These are phyloP conservation scores for Cystobasidium pallidum DNA, from an alignment of 1,284 basidiomycete species.

Conservation along the genomic window DNA sequence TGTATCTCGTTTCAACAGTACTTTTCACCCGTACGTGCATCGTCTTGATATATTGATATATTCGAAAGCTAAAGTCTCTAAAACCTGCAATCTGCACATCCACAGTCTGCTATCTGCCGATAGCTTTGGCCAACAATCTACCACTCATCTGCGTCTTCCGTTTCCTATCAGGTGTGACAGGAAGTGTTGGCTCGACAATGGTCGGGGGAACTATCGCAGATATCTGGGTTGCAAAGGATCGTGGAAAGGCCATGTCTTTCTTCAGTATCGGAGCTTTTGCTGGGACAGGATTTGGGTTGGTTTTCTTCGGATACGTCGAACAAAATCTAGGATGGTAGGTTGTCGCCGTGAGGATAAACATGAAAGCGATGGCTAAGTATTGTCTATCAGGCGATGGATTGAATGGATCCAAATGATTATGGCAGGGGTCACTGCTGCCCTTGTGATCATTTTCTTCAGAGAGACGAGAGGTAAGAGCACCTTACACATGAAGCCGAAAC, in stretches of 20 bases:
- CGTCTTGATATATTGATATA: not conserved
- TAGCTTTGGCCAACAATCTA: slow-evolving; percentile 53
- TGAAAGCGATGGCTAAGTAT: not conserved
- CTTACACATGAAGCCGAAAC: not conserved
- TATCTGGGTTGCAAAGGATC: slow-evolving; percentile 44
- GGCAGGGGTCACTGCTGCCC: slow-evolving; percentile 28
- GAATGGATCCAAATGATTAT: slow-evolving; percentile 45
- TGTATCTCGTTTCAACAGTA: slow-evolving; percentile 63
- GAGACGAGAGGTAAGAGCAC: slow-evolving; percentile 40
- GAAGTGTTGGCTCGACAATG: slow-evolving; percentile 53
- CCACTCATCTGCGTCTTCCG: slow-evolving; percentile 52
- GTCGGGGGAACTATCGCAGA: slow-evolving; percentile 55
- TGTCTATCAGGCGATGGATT: slow-evolving; percentile 40
- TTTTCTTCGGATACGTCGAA: slow-evolving; percentile 43
- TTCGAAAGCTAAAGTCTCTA: not conserved
- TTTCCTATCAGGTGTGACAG: slow-evolving; percentile 53
- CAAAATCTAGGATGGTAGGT: slow-evolving; percentile 40
- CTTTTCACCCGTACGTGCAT: slow-evolving; percentile 36
- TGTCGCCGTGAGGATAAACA: not conserved
- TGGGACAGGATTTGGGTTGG: slow-evolving; percentile 30
- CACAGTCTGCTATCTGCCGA: slow-evolving; percentile 52
- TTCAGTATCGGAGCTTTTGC: slow-evolving; percentile 45
- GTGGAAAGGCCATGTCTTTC: slow-evolving; percentile 44
- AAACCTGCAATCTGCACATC: not conserved
- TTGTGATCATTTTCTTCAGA: slow-evolving; percentile 39